Conservation (phyloP, 2,329 filamentous ascomycete genomes). For the Aspergillus floridensis region DNA sequence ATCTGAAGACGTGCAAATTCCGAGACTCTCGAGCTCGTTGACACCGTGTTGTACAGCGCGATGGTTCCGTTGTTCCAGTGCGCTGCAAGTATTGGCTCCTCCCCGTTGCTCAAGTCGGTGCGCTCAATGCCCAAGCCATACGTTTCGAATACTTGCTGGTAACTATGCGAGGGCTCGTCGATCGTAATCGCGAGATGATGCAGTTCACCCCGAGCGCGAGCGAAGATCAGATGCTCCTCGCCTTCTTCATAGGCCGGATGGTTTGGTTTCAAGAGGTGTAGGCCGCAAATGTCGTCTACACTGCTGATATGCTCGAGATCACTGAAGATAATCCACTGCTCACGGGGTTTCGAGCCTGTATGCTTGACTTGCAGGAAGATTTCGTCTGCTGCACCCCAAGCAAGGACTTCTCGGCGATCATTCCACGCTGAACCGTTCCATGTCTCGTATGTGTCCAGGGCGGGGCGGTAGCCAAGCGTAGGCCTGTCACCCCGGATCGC, state of each 20-base stretch:
- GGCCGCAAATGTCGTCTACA: slow-evolving; percentile 58
- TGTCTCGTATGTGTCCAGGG: slow-evolving; percentile 58
- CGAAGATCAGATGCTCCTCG: slow-evolving; percentile 52
- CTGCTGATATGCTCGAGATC: slow-evolving; percentile 51
- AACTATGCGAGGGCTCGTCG: slow-evolving; percentile 27
- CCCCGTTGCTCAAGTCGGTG: slow-evolving; percentile 45
- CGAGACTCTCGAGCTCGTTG: slow-evolving; percentile 31
- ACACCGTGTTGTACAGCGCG: slow-evolving; percentile 46
- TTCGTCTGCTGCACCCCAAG: slow-evolving; percentile 60
- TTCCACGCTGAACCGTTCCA: slow-evolving; percentile 48
- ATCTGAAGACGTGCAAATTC: slow-evolving; percentile 35
- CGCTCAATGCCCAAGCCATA: slow-evolving; percentile 46
- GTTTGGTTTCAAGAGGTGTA: slow-evolving; percentile 52
- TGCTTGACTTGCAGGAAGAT: slow-evolving; percentile 52
- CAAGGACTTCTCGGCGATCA: slow-evolving; percentile 55
- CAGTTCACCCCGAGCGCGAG: slow-evolving; percentile 56
- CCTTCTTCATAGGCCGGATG: slow-evolving; percentile 34
- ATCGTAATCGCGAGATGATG: slow-evolving; percentile 38
- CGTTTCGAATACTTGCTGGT: slow-evolving; percentile 46
- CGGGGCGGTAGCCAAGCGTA: slow-evolving; percentile 57
- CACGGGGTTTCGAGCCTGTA: slow-evolving; percentile 33
- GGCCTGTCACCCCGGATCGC: slow-evolving; percentile 48
- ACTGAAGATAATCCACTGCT: slow-evolving; percentile 53
- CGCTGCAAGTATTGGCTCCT: slow-evolving; percentile 50
- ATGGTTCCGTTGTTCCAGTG: slow-evolving; percentile 50